phyloP scores from a whole-genome alignment of 2,329 filamentous ascomycete species.

The Ophiostoma piceae region DNA sequence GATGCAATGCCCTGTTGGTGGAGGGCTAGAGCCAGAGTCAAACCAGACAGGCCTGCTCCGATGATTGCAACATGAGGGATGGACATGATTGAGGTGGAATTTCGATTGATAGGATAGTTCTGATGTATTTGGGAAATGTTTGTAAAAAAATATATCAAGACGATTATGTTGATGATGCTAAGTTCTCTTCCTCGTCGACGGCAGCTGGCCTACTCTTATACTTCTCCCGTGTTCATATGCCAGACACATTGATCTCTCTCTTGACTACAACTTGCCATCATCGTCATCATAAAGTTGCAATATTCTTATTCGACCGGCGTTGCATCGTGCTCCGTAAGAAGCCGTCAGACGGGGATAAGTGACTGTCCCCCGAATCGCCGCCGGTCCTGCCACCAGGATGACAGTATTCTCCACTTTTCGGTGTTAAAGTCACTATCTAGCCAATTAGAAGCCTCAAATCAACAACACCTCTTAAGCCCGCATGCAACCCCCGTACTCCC shows the following conservation, averaged over 20 bases:
- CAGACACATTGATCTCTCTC: not conserved
- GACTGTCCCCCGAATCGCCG: not conserved
- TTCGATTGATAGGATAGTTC: not conserved
- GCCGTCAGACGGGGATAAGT: constrained; percentile 1
- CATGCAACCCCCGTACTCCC: not conserved
- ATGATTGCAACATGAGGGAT: constrained; percentile 21
- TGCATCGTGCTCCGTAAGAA: not conserved
- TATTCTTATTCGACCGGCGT: not conserved
- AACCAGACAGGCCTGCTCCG: constrained; percentile 35
- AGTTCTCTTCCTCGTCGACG: not conserved
- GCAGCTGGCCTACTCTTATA: not conserved
- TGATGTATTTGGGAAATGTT: too few relatives aligned
- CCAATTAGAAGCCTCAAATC: not conserved
- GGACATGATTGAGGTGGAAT: not conserved
- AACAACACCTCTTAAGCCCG: not conserved
- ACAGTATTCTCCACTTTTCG: not conserved
- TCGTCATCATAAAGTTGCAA: not conserved
- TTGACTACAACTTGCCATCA: not conserved
- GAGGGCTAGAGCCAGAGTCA: constrained; percentile 51
- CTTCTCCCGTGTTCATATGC: not conserved
- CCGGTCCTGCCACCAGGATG: not conserved
- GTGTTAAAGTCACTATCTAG: not conserved
- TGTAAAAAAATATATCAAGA: not conserved
- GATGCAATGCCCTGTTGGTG: constrained; percentile 46
- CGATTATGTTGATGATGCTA: not conserved